Evolutionary conservation across 2,329 filamentous ascomycete species (phyloP), one percentile per base, ranked within the genome.

Genomic region (Aureobasidium sp.): DNA sequence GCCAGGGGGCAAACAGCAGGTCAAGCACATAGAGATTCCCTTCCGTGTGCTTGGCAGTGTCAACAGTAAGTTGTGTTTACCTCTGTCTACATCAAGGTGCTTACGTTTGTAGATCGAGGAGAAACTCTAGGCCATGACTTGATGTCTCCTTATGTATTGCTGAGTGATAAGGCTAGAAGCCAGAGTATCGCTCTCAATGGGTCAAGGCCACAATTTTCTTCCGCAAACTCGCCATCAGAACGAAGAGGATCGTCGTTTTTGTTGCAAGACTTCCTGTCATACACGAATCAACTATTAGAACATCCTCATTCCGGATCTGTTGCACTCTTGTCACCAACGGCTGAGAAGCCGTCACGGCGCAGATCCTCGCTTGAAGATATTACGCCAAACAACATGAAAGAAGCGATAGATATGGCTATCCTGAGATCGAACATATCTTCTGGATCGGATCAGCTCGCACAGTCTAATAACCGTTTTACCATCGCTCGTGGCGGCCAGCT

Each of bases 11-110:
- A 87, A 93, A 66, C 90, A 86, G 67, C 76, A 91, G 68, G 87
- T 97, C 50, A 90, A 88, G 68, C 90, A 91, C n/a, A 88, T 97
- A 46, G 93, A 96, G 66, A 81, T 97, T 32, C 94, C 94, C 0
- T 97, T 99, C 71, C 86, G 94, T 46, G 89, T 99, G 3, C 84
- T 97, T 57, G 93, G 93, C 44, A 94, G 93, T 68, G 93, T 99
- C 41, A 95, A 96, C 76, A 85, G 85, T 73, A 71, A 65, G 72
- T 57, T 17, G 5, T 42, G 17, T 39, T 48, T 41, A 55, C 23
- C 59, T 36, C 6, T 37, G 29, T 51, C 37, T 3, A 9, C 17
- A 7, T 20, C 10, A 58, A 41, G 15, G 58, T 53, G 53, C 69
- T 75, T 65, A 74, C 37, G 32, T 65, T 42, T 50, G 10, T 57